A percentile compares a stretch with the other conserved stretches of the same genome.
Conservation (phyloP, 2,329 filamentous ascomycete genomes). For the Aspergillus tamarii region DNA sequence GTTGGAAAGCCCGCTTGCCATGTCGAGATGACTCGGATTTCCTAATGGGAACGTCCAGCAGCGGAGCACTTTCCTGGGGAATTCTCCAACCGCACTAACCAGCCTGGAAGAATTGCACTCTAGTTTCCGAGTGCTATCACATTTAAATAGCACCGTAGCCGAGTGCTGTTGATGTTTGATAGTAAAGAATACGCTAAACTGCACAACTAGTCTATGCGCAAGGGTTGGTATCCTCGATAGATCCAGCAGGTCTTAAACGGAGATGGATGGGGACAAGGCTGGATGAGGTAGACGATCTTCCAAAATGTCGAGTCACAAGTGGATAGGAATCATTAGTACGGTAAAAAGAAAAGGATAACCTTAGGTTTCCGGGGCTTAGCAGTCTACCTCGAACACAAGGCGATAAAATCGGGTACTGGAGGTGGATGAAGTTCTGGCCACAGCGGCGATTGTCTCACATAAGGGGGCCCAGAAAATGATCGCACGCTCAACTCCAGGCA, state of each 20-base stretch:
- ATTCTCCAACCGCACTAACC: neutral
- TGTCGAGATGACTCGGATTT: slow-evolving; percentile 12
- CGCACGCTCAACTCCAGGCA: slow-evolving; percentile 9
- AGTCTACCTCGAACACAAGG: neutral
- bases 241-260: neutral
- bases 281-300: neutral
- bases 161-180: neutral
- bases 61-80: neutral
- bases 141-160: neutral
- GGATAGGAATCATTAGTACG: neutral
- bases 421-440: slow-evolving; percentile 11
- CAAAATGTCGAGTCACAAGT: neutral
- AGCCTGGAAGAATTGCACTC: neutral
- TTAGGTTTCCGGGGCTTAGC: neutral
- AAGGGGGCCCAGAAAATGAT: slow-evolving; percentile 8
- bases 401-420: neutral
- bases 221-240: neutral
- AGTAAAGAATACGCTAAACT: neutral
- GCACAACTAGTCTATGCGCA: neutral
- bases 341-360: neutral
- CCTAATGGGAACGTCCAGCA: neutral
- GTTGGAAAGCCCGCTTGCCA: slow-evolving; percentile 20
- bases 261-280: neutral
- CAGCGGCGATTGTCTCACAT: slow-evolving; percentile 9
- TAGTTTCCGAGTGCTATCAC: neutral